Evolutionary conservation across 2,329 filamentous ascomycete species (phyloP).

Genomic region (Nemania sp.): DNA sequence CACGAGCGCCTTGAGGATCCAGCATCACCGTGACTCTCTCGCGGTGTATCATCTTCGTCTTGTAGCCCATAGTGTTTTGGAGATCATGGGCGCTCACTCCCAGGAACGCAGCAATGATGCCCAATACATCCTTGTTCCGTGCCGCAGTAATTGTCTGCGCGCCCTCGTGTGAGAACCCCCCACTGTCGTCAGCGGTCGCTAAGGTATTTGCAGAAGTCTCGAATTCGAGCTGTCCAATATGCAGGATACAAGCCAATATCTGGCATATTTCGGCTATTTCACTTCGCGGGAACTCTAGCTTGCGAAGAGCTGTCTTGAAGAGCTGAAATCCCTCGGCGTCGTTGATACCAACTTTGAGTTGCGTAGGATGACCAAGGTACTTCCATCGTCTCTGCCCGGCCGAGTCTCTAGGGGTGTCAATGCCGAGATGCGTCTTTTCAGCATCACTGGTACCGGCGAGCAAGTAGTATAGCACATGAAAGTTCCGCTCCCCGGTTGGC

Average conservation of each 20-base stretch:
- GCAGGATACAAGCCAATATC: conserved; percentile 89
- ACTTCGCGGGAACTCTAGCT: conserved; percentile 88
- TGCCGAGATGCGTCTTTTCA: conserved; percentile 82
- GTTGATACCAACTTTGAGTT: conserved; percentile 96
- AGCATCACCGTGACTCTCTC: conserved; percentile 99
- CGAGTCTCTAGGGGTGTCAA: conserved; percentile 51
- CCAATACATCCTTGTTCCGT: conserved; percentile 89
- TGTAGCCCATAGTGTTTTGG: conserved; percentile 88
- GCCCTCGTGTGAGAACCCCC: conserved; percentile 94
- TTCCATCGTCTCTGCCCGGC: conserved; percentile 81
- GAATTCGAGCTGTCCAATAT: conserved; percentile 97
- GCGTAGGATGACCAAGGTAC: conserved; percentile 93
- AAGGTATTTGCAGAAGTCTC: conserved; percentile 79
- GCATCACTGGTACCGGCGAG: conserved; percentile 87
- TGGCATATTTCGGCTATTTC: conserved; percentile 98
- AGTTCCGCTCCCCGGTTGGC: conserved; percentile 94
- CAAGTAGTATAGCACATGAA: conserved; percentile 94
- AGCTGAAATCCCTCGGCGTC: conserved; percentile 94
- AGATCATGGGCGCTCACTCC: conserved; percentile 81
- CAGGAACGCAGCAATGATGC: conserved; percentile 89
- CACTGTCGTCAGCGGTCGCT: conserved; percentile 83
- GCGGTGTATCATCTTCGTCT: conserved; percentile 93
- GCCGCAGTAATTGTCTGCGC: conserved; percentile 83
- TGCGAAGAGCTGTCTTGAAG: conserved; percentile 93
- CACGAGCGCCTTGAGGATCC: conserved; percentile 85